Evolutionary conservation across 805 yeast species (phyloP), one percentile per base, ranked within the genome.

Genomic region (Sugiyamaella chiloensis): DNA sequence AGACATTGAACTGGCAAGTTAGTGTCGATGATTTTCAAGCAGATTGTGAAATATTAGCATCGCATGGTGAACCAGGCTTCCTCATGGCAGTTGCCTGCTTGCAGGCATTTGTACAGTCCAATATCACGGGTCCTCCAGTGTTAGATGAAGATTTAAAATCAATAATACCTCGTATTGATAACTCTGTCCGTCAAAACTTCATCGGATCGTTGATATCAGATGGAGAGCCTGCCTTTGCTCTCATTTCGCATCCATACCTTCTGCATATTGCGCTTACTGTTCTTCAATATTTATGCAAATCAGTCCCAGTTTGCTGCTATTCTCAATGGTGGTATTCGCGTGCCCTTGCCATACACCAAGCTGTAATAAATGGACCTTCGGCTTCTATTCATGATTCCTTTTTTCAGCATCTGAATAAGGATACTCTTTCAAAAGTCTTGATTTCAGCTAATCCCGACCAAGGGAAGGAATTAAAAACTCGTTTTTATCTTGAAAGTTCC

Each of bases 71-170:
- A 5, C 21, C 3, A 16, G 37, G 21, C 12, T 14, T 51, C 8
- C 27, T 44, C 21, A 12, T 75, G 14, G 85, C 87, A 2, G 72
- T 87, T 51, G 73, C 84, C 1, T 66, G 80, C 2, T 66, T 87
- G 21, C 89, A 88, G 60, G 61, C 77, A 1, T 90, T 85, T 60
- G 68, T 85, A 12, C 95, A 87, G 62, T 65, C 76, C 43, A 90
- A 90, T 63, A 87, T 75, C 64, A 87, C 96, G 0, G 97, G 97
- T 6, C 96, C 96, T 4, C 73, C 76, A 21, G 58, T 79, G 2
- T 73, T 74, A 3, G 55, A 69, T 19, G 65, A 63, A 2, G 56
- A 73, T 57, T 48, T 17, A 69, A 53, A 14, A 8, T 7, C 12
- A 11, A 12, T 34, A 8, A 9, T 46, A 8, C 30, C 39, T 42